Evolutionary conservation across 768 basidiomycete species (phyloP), one percentile per base, ranked within the genome.

Genomic region (Boletus rex-veris): DNA sequence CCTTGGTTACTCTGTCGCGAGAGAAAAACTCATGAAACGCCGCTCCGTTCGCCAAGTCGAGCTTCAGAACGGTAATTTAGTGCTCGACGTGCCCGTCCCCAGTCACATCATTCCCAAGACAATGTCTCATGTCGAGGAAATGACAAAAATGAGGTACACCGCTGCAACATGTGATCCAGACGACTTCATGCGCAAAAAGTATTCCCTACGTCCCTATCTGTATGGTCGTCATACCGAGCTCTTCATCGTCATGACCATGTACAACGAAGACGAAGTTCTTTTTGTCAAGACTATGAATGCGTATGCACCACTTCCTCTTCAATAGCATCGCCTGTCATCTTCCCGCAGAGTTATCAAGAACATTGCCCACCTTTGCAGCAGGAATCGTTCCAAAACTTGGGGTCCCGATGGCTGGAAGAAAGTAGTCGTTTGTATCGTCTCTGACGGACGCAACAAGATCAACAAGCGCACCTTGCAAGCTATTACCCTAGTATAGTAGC

Each of bases 211-310:
- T 21, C 92, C 84, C 5, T 93, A 85, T 69, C 78, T 93, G 1
- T 81, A 82, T 62, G 83, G 83, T 52, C 86, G 93, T 50, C 79
- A 85, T 49, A 96, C 93, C 9, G 94, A 96, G 71, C 78, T 97
- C 14, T 94, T 96, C 73, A 91, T 97, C 61, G 92, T 95, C 39
- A 90, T 96, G 84, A 96, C 93, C 41, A 95, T 96, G 92, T 91
- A 91, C 70, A 95, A 95, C 68, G 93, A 97, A 74, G 90, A 91
- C 64, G 88, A 91, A 65, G 75, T 85, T 9, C 75, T 90, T 26
- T 92, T 91, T 67, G 75, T 76, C 65, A 81, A 78, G 65, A 93
- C 90, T 11, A 91, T 93, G 88, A 91, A 92, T 61, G 82, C 88
- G 85, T 87, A 64, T 64, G 86, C 77, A 40, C 39, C 21, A 5